Conservation (phyloP, 306 rosid species). For the Clitoria ternatea region DNA sequence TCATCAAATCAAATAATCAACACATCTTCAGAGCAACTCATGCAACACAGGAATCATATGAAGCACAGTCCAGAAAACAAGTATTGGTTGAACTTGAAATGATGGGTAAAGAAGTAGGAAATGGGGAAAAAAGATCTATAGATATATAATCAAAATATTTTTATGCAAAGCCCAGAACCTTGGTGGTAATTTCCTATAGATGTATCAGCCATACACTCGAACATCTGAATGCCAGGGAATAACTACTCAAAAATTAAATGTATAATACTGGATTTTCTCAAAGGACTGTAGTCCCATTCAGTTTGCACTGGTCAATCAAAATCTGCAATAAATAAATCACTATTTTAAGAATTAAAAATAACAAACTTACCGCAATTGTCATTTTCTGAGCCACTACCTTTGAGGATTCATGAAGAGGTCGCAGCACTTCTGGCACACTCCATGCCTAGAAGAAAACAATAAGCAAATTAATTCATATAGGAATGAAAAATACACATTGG, state of each 20-base stretch:
- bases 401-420: constrained; percentile 94
- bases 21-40: not conserved
- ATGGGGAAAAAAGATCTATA: not conserved
- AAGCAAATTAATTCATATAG: not conserved
- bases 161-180: not conserved
- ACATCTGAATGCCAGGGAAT: not conserved
- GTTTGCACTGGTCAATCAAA: not conserved
- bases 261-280: not conserved
- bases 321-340: not conserved
- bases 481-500: not conserved
- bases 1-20: constrained; percentile 28
- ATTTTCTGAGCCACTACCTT: constrained; percentile 86
- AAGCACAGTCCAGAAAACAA: not conserved
- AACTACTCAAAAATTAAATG: not conserved
- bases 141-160: not conserved
- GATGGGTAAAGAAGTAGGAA: not conserved
- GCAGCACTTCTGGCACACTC: constrained; percentile 96
- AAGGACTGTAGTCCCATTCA: not conserved
- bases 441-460: constrained; percentile 54
- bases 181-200: not conserved
- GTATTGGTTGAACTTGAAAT: not conserved
- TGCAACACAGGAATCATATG: not conserved
- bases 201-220: not conserved
- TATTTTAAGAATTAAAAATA: not conserved
- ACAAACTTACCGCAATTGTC: constrained; percentile 80